A percentile compares a stretch with the other conserved stretches of the same genome.
These are phyloP conservation scores for Fusarium verrucosum DNA, from an alignment of 2,329 filamentous ascomycete genomes.

Conservation along the genomic window DNA sequence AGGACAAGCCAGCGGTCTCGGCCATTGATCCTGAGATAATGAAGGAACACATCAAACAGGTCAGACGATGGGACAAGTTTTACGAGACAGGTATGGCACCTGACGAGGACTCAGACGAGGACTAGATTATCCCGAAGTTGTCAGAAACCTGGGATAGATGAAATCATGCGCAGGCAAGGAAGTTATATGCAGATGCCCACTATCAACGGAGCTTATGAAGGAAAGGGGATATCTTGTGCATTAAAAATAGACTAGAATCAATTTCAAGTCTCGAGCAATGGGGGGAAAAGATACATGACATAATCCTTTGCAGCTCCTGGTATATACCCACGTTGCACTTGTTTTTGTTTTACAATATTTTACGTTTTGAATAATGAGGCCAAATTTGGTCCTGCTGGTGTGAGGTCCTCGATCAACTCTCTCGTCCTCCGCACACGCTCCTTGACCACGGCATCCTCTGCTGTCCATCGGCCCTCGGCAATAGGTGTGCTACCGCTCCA, in stretches of 20 bases:
- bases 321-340: background rate
- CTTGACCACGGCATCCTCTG: constrained; percentile 63
- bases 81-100: constrained; percentile 44
- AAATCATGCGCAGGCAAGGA: background rate
- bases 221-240: constrained; percentile 24
- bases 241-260: constrained; percentile 30
- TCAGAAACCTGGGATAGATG: background rate
- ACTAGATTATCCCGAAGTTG: constrained; percentile 8
- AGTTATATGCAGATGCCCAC: background rate
- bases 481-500: constrained; percentile 49
- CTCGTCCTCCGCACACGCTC: constrained; percentile 61
- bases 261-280: constrained; percentile 13
- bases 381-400: constrained; percentile 49
- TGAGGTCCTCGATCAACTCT: constrained; percentile 62
- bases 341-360: constrained; percentile 24
- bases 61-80: constrained; percentile 43
- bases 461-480: constrained; percentile 59
- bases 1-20: constrained; percentile 44
- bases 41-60: constrained; percentile 38
- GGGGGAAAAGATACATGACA: constrained; percentile 31
- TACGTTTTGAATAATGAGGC: constrained; percentile 54
- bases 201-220: background rate
- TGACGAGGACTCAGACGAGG: constrained; percentile 39
- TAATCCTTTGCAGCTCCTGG: constrained; percentile 19
- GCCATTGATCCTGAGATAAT: constrained; percentile 33